Evolutionary conservation across 2,329 filamentous ascomycete genomes (phyloP).

Genomic region (Sporothrix globosa): DNA sequence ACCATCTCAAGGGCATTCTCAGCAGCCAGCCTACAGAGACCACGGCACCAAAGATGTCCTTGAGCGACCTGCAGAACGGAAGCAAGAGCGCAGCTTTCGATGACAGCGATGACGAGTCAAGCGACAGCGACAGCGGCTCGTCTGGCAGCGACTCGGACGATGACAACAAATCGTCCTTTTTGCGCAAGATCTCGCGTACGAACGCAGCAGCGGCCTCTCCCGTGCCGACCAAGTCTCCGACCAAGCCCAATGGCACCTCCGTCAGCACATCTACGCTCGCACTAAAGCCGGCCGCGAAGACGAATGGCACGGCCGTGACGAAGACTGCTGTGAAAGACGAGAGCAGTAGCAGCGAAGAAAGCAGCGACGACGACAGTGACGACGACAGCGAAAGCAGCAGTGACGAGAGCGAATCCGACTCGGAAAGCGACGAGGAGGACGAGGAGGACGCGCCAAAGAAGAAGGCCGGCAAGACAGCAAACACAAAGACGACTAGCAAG

Average conservation of each 20-base stretch:
- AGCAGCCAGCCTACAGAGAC: conserved; percentile 21
- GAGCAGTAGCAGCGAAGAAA: conserved; percentile 29
- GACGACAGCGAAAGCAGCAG: not conserved
- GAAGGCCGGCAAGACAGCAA: not conserved
- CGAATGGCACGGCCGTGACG: conserved; percentile 31
- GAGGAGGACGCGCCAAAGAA: not conserved
- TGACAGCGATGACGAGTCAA: conserved; percentile 38
- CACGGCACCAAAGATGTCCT: conserved; percentile 30
- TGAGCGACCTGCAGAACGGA: conserved; percentile 30
- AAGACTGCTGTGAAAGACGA: conserved; percentile 11
- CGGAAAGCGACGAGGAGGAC: conserved; percentile 27
- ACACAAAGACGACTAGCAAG: not conserved
- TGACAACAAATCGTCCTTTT: conserved; percentile 30
- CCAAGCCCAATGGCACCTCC: conserved; percentile 11
- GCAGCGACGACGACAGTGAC: conserved; percentile 18
- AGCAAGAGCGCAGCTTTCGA: conserved; percentile 10
- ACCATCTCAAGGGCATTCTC: conserved; percentile 39
- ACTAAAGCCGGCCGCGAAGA: conserved; percentile 33
- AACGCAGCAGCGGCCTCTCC: conserved; percentile 15
- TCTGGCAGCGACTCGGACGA: conserved; percentile 30
- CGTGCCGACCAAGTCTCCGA: conserved; percentile 25
- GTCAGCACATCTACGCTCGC: conserved; percentile 26
- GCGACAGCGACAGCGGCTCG: conserved; percentile 30
- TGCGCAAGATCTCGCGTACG: conserved; percentile 31
- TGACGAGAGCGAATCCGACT: not conserved